Conservation (phyloP, 2,329 filamentous ascomycete species). For the Aspergillus bombycis region DNA sequence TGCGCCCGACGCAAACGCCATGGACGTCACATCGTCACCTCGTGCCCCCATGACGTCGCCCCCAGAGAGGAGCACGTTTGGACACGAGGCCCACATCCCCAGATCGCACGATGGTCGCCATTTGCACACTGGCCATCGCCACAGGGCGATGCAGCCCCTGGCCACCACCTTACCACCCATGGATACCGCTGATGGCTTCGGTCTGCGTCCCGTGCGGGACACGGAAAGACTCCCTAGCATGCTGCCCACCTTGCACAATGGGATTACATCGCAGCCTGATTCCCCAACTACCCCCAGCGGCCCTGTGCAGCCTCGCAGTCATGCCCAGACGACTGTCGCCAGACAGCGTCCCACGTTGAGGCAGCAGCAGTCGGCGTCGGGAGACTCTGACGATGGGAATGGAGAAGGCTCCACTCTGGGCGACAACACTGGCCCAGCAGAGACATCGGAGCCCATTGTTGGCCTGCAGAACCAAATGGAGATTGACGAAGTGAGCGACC, state of each 20-base stretch:
- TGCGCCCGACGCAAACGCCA: constrained; percentile 53
- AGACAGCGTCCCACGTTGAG: constrained; percentile 81
- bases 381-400: constrained; percentile 83
- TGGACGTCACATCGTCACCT: constrained; percentile 65
- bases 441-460: constrained; percentile 68
- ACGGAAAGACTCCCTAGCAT: constrained; percentile 82
- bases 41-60: constrained; percentile 70
- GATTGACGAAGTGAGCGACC: constrained; percentile 85
- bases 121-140: constrained; percentile 51
- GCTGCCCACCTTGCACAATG: constrained; percentile 68
- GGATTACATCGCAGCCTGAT: constrained; percentile 83
- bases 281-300: constrained; percentile 85
- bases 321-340: constrained; percentile 58
- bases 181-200: constrained; percentile 72
- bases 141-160: constrained; percentile 67
- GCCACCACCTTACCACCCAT: constrained; percentile 68
- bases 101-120: constrained; percentile 45
- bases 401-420: constrained; percentile 78
- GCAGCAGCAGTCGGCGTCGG: constrained; percentile 84
- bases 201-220: constrained; percentile 76
- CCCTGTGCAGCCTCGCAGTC: constrained; percentile 61
- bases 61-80: constrained; percentile 69
- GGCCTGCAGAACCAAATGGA: constrained; percentile 82
- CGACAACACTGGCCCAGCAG: constrained; percentile 58
- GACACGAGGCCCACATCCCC: constrained; percentile 56